phyloP scores from a whole-genome alignment of 306 rosid genomes.

The Medicago arabica region DNA sequence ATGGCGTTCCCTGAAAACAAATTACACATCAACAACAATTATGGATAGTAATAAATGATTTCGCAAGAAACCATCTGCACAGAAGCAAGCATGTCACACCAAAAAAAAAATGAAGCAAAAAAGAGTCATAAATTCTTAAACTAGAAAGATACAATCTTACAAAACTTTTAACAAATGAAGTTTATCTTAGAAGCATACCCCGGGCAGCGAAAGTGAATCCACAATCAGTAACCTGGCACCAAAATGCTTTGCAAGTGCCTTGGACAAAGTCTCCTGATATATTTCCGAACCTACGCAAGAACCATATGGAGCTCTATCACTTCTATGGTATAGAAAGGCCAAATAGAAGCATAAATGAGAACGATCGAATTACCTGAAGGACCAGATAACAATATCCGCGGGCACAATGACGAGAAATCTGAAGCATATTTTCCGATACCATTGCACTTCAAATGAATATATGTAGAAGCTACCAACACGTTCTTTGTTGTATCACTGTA shows the following conservation, averaged over 20 bases:
- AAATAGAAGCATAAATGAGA: slow-evolving; percentile 28
- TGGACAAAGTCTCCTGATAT: slow-evolving; percentile 84
- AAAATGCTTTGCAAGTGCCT: slow-evolving; percentile 92
- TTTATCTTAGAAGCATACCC: slow-evolving; percentile 61
- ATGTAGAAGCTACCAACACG: slow-evolving; percentile 66
- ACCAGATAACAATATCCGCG: slow-evolving; percentile 86
- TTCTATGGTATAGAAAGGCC: slow-evolving; percentile 11
- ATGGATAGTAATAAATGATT: neutral
- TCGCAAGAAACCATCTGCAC: slow-evolving; percentile 14
- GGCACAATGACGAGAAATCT: slow-evolving; percentile 71
- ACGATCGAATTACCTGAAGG: slow-evolving; percentile 70
- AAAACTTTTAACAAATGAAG: slow-evolving; percentile 20
- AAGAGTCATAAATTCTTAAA: neutral
- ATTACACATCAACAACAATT: slow-evolving; percentile 31
- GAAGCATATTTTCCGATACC: slow-evolving; percentile 74
- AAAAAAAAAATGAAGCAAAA: neutral
- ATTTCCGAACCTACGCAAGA: slow-evolving; percentile 83
- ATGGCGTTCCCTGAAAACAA: slow-evolving; percentile 59
- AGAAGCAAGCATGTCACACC: slow-evolving; percentile 2
- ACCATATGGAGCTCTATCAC: slow-evolving; percentile 18
- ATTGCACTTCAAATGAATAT: slow-evolving; percentile 80
- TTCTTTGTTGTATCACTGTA: slow-evolving; percentile 86
- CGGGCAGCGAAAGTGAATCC: slow-evolving; percentile 87
- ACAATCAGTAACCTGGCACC: slow-evolving; percentile 79
- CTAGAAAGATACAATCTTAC: slow-evolving; percentile 7